Evolutionary conservation across 352 stramenopile species (phyloP), one percentile per base, ranked within the genome.

Genomic region (Discostella stelligera): DNA sequence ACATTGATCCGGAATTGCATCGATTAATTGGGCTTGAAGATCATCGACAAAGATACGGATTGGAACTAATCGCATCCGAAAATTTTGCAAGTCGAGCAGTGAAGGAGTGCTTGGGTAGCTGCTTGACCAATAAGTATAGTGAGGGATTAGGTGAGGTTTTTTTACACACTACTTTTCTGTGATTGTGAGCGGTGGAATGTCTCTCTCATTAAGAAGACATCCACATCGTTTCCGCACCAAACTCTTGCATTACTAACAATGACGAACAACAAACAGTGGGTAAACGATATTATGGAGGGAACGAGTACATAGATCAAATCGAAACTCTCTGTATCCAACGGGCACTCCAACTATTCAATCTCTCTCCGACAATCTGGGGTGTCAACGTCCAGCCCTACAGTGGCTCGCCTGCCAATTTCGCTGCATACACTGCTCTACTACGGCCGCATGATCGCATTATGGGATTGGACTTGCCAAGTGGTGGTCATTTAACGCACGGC

Each of bases 111-210:
- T 90, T 99, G n/a, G 97, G 97, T 39, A 98, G 95, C 73, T 98
- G 96, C 80, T 89, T 99, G 39, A 99, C 97, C 44, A 99, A 99
- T 90, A 99, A 99, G 90, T 99, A 99, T 88, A 96, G 95, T 53
- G 97, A 99, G 86, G 97, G 97, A n/a, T 89, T 96, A 70, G 95
- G 95, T 84, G 66, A 73, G 65, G 11, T 32, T 32, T 32, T 32
- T 32, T 32, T 5, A 32, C 5, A 5, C 27, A 32, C 27, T 32
- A 32, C 27, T 32, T 2, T 32, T 32, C 27, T 32, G 27, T 6
- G 27, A 37, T 30, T 41, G 27, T 32, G 27, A 32, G 5, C 5
- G 27, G 27, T 32, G 27, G 27, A 32, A 32, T 32, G 27, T 5
- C 27, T 6, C 2, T 32, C 27, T 32, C 27, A 32, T 32, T 32